Evolutionary conservation across 495 filamentous ascomycete species (phyloP), one percentile per base, ranked within the genome.

Genomic region (Cudoniella acicularis): DNA sequence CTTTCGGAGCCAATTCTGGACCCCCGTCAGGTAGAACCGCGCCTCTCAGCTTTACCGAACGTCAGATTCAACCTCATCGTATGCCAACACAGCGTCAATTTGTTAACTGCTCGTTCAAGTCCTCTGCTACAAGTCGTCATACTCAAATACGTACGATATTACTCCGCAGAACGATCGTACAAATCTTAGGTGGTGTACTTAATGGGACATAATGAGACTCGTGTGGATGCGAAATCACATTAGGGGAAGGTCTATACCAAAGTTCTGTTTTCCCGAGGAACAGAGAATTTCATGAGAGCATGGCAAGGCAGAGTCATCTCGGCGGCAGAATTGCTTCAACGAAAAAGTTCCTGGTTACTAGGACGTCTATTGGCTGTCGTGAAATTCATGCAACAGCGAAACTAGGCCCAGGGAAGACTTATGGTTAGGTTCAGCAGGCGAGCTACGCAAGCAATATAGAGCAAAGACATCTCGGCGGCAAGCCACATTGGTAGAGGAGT

Each of bases 251-350:
- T 61, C 27, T 24, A 61, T 56, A 56, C 59, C 52, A 56, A 56
- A 46, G 52, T 30, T 42, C 59, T 16, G 59, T 61, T 46, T 61
- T 1, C 59, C 27, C 30, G 30, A 61, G 46, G 52, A 46, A 42
- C 26, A 43, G 55, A 58, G 55, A 58, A 58, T 58, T 51, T 58
- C 47, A 58, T 58, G n/a, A 25, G 51, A 58, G 45, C 45, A 57
- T 49, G 40, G 52, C 52, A 55, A 51, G 13, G 48, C 50, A 52
- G 50, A 52, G 24, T 54, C 52, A 54, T 50, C 46, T 50, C 45
- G 23, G 46, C 25, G 43, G 27, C 25, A 23, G 57, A 60, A 26
- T 27, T 60, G 18, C 50, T 18, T 60, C 54, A 20, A 60, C 24
- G 27, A 41, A 60, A 60, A 6, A 6, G 30, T 36, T 36, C 13